Evolutionary conservation across 129 eudicot species (phyloP), one percentile per base, ranked within the genome.

Genomic region (Mikania micrantha): DNA sequence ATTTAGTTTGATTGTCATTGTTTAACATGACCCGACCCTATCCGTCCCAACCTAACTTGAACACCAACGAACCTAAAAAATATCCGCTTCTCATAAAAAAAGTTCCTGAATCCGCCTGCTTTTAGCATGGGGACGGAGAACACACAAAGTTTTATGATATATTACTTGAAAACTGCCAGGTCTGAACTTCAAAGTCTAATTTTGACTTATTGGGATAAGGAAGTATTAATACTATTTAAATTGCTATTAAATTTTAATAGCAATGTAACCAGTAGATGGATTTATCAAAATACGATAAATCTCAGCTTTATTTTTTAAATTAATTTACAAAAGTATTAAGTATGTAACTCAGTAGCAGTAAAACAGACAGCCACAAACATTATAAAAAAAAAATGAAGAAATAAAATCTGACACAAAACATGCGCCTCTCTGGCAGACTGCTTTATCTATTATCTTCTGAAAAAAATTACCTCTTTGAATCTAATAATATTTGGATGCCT

Each of bases 401-500:
- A n/a, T n/a, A n/a, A 7, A 1, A 9, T 7, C 21, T 7, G 17
- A 63, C 29, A 38, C 15, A 62, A 40, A 15, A 41, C 36, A 41
- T 20, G 22, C 34, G 12, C 35, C 27, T 49, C 27, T 12, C 32
- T 52, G 31, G 24, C 32, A 20, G 21, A 12, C 17, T 47, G 60
- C 6, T 41, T n/a, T 35, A 13, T 21, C 25, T 35, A 53, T 31
- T 24, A n/a, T 54, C 11, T 40, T 10, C 35, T 0, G 25, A 34
- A 11, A 67, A 68, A n/a, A 10, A 8, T 74, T 71, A 89, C 97
- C 95, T 90, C 97, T 78, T 90, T 90, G 77, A 90, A 90, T 70
- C 87, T 78, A 45, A 90, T 77, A 12, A 90, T 90, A 78, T 86
- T 86, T 19, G 95, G 91, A 82, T 90, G 97, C 73, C 79, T 84